These are phyloP conservation scores for Thalassiosira exigua DNA, from an alignment of 352 stramenopile genomes.

Conservation along the genomic window DNA sequence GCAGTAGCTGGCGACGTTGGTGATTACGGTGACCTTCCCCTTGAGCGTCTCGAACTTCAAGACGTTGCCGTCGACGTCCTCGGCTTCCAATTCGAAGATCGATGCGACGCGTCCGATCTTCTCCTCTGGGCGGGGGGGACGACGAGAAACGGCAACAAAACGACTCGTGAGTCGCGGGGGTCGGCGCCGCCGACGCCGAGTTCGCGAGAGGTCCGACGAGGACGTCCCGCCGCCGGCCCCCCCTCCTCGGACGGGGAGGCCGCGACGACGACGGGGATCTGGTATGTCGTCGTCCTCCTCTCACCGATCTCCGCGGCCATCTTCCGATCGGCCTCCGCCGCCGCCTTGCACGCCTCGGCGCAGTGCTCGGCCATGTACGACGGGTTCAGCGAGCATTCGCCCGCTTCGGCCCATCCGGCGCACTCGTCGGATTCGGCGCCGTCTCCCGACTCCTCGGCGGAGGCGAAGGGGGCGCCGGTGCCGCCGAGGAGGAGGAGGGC, in stretches of 20 bases:
- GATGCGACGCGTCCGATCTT: conserved; percentile 67
- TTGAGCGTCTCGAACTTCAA: conserved; percentile 75
- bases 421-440: conserved; percentile 20
- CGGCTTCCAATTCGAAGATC: conserved; percentile 82
- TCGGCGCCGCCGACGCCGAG: background rate
- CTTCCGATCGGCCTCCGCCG: conserved; percentile 27
- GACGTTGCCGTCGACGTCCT: conserved; percentile 73
- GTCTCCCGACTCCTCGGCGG: background rate
- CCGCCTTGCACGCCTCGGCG: conserved; percentile 21
- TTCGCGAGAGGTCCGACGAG: background rate
- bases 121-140: conserved; percentile 25
- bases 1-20: conserved; percentile 85
- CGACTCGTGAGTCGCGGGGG: background rate
- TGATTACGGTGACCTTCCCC: conserved; percentile 80
- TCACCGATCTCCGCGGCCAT: conserved; percentile 48
- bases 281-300: too few relatives aligned
- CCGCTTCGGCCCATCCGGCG: conserved; percentile 22
- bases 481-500: background rate
- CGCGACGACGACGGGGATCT: too few relatives aligned
- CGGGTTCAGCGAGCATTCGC: conserved; percentile 50
- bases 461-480: background rate
- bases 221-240: background rate
- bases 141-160: background rate
- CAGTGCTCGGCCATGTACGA: conserved; percentile 54
- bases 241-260: background rate